Evolutionary conservation across 495 filamentous ascomycete species (phyloP), one percentile per base, ranked within the genome.

Genomic region (Articulospora tetracladia): DNA sequence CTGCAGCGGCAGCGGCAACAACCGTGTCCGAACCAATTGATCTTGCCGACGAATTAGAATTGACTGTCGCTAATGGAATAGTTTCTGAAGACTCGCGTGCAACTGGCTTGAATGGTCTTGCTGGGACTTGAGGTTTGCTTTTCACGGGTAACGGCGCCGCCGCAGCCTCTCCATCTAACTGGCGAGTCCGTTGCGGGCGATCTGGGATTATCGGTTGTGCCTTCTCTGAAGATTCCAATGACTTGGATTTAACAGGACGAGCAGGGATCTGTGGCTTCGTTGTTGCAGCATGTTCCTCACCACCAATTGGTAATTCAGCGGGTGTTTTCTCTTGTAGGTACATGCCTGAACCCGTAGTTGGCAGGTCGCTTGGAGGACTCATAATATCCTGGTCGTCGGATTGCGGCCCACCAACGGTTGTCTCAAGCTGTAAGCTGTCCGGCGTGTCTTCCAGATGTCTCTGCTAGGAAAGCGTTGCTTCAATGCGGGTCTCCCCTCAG

Each of bases 381-480:
- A 59, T 12, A 17, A 57, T 54, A 36, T 74, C 68, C 19, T 81
- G 76, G 3, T 81, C 78, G 15, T 79, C 73, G 13, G 74, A 68
- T 41, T 91, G 85, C n/a, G 82, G 83, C 13, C 69, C 72, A 50
- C 81, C 83, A 24, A 98, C 86, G 3, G 89, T 93, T 12, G 94
- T 92, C 60, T 88, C 84, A 26, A 95, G 81, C 56, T 88, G 80
- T 48, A 90, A 82, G 66, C 88, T 92, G 63, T 94, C 90, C 3
- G 94, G 93, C 0, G 84, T 84, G 69, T 99, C 94, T 75, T 99
- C 94, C 94, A 99, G 47, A 98, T 88, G 73, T 99, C 94, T 34
- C 84, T 85, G 69, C 93, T 97, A 4, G 94, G 94, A 70, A 99
- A 99, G 7, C 92, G 83, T 32, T 89, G 88, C 57, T 84, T 80